Evolutionary conservation across 148 eudicot genomes (phyloP).

Genomic region (Heliosperma pusillum): DNA sequence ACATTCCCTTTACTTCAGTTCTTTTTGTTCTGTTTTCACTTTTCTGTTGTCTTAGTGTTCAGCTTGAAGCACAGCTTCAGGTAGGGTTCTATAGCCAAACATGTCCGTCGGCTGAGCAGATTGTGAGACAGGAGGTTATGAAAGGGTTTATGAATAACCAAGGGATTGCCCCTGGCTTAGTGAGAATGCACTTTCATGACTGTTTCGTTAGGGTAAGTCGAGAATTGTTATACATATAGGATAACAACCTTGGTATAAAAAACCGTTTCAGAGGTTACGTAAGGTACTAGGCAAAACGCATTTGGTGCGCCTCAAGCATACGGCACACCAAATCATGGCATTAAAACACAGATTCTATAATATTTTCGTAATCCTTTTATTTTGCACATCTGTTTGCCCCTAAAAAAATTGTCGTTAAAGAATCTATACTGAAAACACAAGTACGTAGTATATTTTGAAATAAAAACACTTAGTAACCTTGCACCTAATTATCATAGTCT

Average conservation of each 20-base stretch:
- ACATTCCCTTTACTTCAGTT: not conserved
- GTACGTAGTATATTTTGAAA: no score
- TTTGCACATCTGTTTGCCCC: no score
- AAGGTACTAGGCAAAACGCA: not conserved
- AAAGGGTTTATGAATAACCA: conserved; percentile 30
- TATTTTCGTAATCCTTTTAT: no score
- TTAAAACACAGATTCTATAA: no score
- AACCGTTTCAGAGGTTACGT: not conserved
- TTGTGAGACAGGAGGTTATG: conserved; percentile 43
- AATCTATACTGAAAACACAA: no score
- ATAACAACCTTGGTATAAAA: not conserved
- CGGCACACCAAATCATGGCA: not conserved
- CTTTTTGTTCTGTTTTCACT: conserved; percentile 28
- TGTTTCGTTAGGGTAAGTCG: conserved; percentile 57
- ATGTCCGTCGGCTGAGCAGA: conserved; percentile 39
- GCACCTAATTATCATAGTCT: no score
- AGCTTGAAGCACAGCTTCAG: conserved; percentile 48
- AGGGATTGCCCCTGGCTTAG: conserved; percentile 55
- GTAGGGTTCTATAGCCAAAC: conserved; percentile 38
- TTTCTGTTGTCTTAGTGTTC: conserved; percentile 11
- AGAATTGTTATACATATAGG: not conserved
- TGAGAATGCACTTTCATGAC: conserved; percentile 63
- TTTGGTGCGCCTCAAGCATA: not conserved
- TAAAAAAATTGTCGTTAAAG: no score
- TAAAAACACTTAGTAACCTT: no score